Percentiles rank a stretch among this genome's conserved stretches.
Conservation (phyloP, 805 yeast genomes). For the Ascoidea tarda region DNA sequence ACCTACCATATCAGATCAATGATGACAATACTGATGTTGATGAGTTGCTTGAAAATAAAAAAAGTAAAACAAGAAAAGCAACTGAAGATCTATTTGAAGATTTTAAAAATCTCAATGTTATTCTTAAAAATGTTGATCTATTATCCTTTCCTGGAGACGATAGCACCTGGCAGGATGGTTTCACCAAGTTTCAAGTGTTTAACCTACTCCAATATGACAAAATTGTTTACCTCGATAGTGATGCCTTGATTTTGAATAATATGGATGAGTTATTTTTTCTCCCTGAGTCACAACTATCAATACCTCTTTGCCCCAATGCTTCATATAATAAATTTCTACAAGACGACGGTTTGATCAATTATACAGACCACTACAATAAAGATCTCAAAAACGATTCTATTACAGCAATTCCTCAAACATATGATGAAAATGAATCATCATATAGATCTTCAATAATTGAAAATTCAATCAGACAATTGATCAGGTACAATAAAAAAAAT, state of each 20-base stretch:
- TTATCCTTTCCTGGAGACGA: conserved; percentile 13
- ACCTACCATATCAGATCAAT: conserved; percentile 12
- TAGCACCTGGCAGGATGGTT: conserved; percentile 33
- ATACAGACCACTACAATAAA: conserved; percentile 13
- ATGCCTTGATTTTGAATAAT: conserved; percentile 26
- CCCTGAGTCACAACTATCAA: conserved; percentile 31
- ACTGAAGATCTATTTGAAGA: conserved; percentile 9
- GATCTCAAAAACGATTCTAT: conserved; percentile 9
- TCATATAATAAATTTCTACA: conserved; percentile 16
- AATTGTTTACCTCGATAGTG: conserved; percentile 44
- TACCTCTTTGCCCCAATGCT: conserved; percentile 30
- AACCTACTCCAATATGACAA: conserved; percentile 34
- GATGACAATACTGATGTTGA: conserved; percentile 6
- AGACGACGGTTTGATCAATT: conserved; percentile 10
- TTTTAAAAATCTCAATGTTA: conserved; percentile 12
- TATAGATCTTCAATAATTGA: conserved; percentile 3
- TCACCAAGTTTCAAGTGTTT: conserved; percentile 42
- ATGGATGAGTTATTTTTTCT: conserved; percentile 38
- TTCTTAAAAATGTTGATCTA: conserved; percentile 14
- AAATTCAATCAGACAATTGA: background rate
- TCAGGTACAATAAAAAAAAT: no score
- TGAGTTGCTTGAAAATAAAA: no score
- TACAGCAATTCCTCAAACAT: conserved; percentile 2
- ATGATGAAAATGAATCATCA: conserved; percentile 1
- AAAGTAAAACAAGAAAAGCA: conserved; percentile 11